Evolutionary conservation across 2,329 filamentous ascomycete species (phyloP).

Genomic region (Aspergillus vadensis): DNA sequence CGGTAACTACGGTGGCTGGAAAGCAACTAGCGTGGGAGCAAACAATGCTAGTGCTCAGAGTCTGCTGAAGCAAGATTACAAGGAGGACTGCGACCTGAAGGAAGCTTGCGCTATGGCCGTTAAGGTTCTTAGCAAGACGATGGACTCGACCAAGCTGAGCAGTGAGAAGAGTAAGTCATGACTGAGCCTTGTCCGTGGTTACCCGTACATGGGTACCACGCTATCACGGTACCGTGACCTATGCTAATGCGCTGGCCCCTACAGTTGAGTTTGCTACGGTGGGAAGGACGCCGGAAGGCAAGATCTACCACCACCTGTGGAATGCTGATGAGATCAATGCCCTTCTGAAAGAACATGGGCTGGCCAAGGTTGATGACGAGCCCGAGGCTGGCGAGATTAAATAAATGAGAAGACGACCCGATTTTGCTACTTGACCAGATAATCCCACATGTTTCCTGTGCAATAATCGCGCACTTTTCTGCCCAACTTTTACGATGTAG

Average conservation of each 20-base stretch:
- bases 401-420: constrained; percentile 33
- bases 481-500: constrained; percentile 13
- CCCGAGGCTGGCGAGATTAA: constrained; percentile 58
- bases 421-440: constrained; percentile 33
- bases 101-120: constrained; percentile 97
- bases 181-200: not conserved
- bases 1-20: constrained; percentile 99
- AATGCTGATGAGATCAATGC: constrained; percentile 93
- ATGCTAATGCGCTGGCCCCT: constrained; percentile 22
- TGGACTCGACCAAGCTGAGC: constrained; percentile 98
- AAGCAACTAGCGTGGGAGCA: constrained; percentile 94
- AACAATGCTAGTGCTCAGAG: constrained; percentile 98
- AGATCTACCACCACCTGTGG: constrained; percentile 98
- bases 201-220: not conserved
- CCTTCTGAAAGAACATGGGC: constrained; percentile 89
- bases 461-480: not conserved
- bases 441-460: constrained; percentile 26
- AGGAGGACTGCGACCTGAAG: constrained; percentile 94
- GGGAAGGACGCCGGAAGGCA: constrained; percentile 89
- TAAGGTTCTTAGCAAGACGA: constrained; percentile 99
- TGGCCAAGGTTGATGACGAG: constrained; percentile 79
- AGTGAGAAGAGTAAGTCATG: constrained; percentile 89
- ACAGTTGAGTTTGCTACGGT: constrained; percentile 97
- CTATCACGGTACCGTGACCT: not conserved
- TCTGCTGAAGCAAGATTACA: constrained; percentile 98